Percentiles rank a stretch among this genome's conserved stretches.
phyloP scores from a whole-genome alignment of 2,329 filamentous ascomycete genomes.

The Aulographum hederae region DNA sequence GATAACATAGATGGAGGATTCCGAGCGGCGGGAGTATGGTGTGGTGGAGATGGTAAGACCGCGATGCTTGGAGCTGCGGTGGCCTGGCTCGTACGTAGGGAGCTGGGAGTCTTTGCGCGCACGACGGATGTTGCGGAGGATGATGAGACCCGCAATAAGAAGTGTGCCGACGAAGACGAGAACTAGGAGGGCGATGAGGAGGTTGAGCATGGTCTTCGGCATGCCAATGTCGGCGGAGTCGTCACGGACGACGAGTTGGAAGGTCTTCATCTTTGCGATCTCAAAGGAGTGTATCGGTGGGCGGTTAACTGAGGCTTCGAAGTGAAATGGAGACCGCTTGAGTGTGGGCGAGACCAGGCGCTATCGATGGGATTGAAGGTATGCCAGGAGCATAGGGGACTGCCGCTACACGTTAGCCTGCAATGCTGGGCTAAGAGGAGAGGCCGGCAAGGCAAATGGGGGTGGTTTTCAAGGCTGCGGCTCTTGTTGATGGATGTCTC shows the following conservation, averaged over 20 bases:
- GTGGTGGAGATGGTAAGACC: conserved; percentile 16
- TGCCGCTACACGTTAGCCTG: not conserved
- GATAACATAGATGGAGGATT: conserved; percentile 59
- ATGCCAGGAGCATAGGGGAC: too few relatives aligned
- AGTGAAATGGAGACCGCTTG: conserved; percentile 3
- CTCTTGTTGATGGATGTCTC: not conserved
- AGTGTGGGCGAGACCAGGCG: not conserved
- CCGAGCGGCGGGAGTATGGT: conserved; percentile 27
- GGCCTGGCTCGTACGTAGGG: conserved; percentile 47
- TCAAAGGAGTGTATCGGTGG: not conserved
- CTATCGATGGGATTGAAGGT: not conserved
- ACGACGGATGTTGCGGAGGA: conserved; percentile 50
- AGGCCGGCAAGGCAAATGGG: not conserved
- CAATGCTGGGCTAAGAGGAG: not conserved
- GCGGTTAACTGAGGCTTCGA: conserved; percentile 9
- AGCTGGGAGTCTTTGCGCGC: conserved; percentile 29
- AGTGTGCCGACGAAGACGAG: conserved; percentile 56
- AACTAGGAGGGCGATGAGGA: conserved; percentile 63
- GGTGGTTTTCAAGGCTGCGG: not conserved
- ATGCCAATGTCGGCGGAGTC: conserved; percentile 27
- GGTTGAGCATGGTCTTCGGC: conserved; percentile 47
- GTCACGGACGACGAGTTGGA: conserved; percentile 31
- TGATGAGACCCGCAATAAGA: conserved; percentile 48
- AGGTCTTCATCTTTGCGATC: conserved; percentile 21
- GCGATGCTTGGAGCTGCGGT: conserved; percentile 28